A percentile compares a stretch with the other conserved stretches of the same genome.
Conservation (phyloP, 192 early-diverging fungal species). For the Coemansia sp. region DNA sequence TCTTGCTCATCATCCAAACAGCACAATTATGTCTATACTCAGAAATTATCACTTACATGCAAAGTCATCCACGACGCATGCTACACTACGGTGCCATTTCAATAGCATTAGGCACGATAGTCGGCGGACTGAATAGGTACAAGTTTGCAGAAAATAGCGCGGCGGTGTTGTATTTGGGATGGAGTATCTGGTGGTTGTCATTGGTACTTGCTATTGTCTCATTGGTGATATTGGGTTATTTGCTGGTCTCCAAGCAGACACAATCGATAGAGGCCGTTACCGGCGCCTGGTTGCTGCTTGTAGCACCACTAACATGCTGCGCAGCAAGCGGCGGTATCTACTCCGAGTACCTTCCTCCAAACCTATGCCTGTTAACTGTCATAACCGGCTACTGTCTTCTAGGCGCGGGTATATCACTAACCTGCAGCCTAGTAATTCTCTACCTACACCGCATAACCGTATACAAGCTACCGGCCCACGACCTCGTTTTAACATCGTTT, state of each 20-base stretch:
- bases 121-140: conserved; percentile 8
- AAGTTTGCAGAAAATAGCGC: not conserved
- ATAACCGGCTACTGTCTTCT: conserved; percentile 31
- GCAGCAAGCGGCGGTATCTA: conserved; percentile 45
- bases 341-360: conserved; percentile 19
- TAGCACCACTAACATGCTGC: conserved; percentile 47
- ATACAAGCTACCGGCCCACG: conserved; percentile 46
- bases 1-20: conserved; percentile 21
- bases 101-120: conserved; percentile 50
- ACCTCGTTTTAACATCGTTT: conserved; percentile 50
- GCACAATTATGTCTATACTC: conserved; percentile 30
- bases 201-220: conserved; percentile 22
- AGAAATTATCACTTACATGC: conserved; percentile 30
- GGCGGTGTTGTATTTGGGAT: conserved; percentile 11
- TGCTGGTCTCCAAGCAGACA: conserved; percentile 34
- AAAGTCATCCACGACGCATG: conserved; percentile 33
- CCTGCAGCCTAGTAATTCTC: conserved; percentile 40
- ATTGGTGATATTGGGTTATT: conserved; percentile 23
- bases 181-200: conserved; percentile 42
- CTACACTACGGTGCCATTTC: conserved; percentile 55
- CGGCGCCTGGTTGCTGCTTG: conserved; percentile 54
- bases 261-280: conserved; percentile 38
- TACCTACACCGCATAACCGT: conserved; percentile 47
- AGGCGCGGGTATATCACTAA: conserved; percentile 51
- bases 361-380: conserved; percentile 9